Percentiles rank a stretch among this genome's conserved stretches.
phyloP scores from a whole-genome alignment of 2,329 filamentous ascomycete species.

The Alternaria gansuensis region DNA sequence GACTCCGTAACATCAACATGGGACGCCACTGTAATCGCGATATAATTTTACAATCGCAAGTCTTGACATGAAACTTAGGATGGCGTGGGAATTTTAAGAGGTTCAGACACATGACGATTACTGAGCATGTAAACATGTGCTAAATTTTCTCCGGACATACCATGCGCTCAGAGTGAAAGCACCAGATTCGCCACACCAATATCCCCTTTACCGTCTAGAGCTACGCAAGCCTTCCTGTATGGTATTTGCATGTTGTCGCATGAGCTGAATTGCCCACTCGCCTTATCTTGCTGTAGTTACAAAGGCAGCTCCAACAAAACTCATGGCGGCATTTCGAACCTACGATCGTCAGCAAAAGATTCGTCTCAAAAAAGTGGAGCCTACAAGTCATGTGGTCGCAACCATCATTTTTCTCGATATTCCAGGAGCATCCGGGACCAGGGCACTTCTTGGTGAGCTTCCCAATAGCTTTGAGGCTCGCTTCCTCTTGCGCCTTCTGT shows the following conservation, averaged over 20 bases:
- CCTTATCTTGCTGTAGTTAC: constrained; percentile 37
- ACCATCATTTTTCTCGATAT: constrained; percentile 55
- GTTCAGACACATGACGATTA: neutral
- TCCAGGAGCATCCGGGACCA: constrained; percentile 44
- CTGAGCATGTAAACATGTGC: neutral
- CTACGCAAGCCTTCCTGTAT: constrained; percentile 23
- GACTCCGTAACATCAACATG: constrained; percentile 2
- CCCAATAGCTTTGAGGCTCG: constrained; percentile 41
- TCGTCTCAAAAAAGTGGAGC: neutral
- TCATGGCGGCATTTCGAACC: constrained; percentile 49
- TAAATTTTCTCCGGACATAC: neutral
- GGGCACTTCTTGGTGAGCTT: constrained; percentile 54
- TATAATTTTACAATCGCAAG: neutral
- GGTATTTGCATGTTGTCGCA: constrained; percentile 32
- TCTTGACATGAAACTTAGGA: neutral
- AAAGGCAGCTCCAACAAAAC: constrained; percentile 56
- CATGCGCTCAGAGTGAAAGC: neutral
- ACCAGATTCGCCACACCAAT: neutral
- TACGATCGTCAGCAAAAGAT: constrained; percentile 22
- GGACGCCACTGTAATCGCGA: neutral
- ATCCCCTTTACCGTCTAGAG: neutral
- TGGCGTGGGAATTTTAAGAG: no score
- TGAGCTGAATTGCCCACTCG: constrained; percentile 35
- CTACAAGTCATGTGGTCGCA: constrained; percentile 57
- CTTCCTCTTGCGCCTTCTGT: constrained; percentile 39